phyloP scores from a whole-genome alignment of 2,329 filamentous ascomycete species.

The Pseudopyrenochaeta lycopersici region DNA sequence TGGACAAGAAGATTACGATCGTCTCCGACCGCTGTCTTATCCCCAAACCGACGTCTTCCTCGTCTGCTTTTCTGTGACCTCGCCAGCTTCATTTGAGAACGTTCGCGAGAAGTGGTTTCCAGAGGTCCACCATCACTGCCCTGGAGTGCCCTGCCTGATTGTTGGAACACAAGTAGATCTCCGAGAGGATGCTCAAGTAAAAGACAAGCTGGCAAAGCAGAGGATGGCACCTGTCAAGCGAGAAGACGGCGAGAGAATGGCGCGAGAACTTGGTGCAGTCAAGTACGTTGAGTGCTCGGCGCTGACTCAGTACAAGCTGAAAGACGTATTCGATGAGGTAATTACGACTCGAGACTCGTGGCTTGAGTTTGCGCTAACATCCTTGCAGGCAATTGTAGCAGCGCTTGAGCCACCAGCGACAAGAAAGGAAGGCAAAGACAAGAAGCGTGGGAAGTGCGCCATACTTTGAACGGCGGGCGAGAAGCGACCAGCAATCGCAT shows the following conservation, averaged over 20 bases:
- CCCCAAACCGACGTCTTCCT: slow-evolving; percentile 99
- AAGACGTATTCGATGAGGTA: slow-evolving; percentile 99
- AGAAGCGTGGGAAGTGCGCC: slow-evolving; percentile 47
- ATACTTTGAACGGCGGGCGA: slow-evolving; percentile 42
- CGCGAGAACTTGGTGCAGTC: slow-evolving; percentile 94
- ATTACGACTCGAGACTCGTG: slow-evolving; percentile 29
- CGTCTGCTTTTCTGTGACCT: slow-evolving; percentile 98
- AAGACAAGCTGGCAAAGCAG: slow-evolving; percentile 92
- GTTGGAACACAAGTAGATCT: slow-evolving; percentile 98
- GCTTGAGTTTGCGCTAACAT: slow-evolving; percentile 12
- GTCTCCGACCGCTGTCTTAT: slow-evolving; percentile 94
- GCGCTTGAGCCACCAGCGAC: slow-evolving; percentile 86
- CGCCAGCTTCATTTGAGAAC: slow-evolving; percentile 98
- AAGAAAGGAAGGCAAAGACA: slow-evolving; percentile 66
- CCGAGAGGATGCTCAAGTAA: slow-evolving; percentile 84
- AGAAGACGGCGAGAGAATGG: slow-evolving; percentile 95
- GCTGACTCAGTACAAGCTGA: slow-evolving; percentile 96
- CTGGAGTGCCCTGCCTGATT: slow-evolving; percentile 95
- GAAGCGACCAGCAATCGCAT: slow-evolving; percentile 3
- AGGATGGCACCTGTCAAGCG: slow-evolving; percentile 93
- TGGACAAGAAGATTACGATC: slow-evolving; percentile 99
- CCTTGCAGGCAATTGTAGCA: slow-evolving; percentile 84
- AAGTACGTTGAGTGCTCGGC: slow-evolving; percentile 99
- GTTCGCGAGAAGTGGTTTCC: slow-evolving; percentile 99
- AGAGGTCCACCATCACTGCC: slow-evolving; percentile 98